These are phyloP conservation scores for Geotrichum carabidarum DNA, from an alignment of 1,139 yeast species.

Conservation along the genomic window DNA sequence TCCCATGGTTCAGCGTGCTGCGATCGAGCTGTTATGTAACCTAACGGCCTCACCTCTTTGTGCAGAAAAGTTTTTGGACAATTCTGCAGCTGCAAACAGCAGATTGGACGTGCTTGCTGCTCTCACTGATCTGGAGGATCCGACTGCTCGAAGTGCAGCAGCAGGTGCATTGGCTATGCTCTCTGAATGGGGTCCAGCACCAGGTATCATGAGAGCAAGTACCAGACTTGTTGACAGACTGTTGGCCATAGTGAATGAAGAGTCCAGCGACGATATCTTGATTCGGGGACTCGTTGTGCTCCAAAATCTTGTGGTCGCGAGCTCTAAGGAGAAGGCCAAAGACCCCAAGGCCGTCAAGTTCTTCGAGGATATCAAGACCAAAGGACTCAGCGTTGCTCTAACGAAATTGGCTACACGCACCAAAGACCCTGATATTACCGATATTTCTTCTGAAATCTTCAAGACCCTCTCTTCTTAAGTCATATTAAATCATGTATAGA, in stretches of 20 bases:
- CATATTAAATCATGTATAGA: neutral
- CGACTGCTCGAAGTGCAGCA: constrained; percentile 38
- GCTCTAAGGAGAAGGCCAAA: neutral
- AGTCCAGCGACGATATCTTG: constrained; percentile 13
- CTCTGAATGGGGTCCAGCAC: constrained; percentile 37
- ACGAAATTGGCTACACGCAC: constrained; percentile 10
- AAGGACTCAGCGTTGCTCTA: neutral
- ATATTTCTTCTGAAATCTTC: constrained; percentile 9
- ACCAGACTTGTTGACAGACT: constrained; percentile 23
- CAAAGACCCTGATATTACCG: constrained; percentile 11
- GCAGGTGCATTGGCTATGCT: constrained; percentile 41
- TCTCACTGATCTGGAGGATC: constrained; percentile 35
- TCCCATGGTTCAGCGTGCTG: constrained; percentile 37
- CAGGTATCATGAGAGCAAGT: constrained; percentile 25
- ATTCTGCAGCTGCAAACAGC: constrained; percentile 27
- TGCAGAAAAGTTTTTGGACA: constrained; percentile 39
- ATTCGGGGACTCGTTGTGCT: constrained; percentile 13
- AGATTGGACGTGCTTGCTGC: constrained; percentile 34
- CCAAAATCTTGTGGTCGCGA: constrained; percentile 5
- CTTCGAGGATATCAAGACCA: neutral
- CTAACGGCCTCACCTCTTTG: constrained; percentile 36
- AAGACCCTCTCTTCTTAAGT: neutral
- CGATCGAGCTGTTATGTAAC: constrained; percentile 41
- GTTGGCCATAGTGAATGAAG: constrained; percentile 27
- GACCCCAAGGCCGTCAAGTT: constrained; percentile 1